A percentile compares a stretch with the other conserved stretches of the same genome.
phyloP scores from a whole-genome alignment of 2,329 filamentous ascomycete genomes.

The Trichophaea hybrida region DNA sequence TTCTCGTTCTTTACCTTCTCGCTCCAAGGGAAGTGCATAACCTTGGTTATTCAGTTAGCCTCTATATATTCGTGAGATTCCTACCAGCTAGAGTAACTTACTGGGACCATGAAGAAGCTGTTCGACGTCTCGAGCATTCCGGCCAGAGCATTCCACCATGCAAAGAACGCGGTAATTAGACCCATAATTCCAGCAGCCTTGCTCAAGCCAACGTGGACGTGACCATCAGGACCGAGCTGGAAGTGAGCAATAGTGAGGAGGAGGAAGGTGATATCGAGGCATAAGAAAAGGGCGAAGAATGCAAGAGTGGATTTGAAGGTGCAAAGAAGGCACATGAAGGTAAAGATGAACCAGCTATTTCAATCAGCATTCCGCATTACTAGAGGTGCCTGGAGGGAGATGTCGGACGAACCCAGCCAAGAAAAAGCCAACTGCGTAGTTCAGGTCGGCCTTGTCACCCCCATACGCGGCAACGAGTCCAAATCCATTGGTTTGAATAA shows the following conservation, averaged over 20 bases:
- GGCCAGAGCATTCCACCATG: slow-evolving; percentile 77
- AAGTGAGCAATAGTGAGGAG: slow-evolving; percentile 53
- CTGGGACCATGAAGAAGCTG: slow-evolving; percentile 22
- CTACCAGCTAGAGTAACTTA: slow-evolving; percentile 2
- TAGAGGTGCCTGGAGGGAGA: background rate
- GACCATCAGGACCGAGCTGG: slow-evolving; percentile 35
- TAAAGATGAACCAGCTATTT: slow-evolving; percentile 71
- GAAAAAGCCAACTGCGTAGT: slow-evolving; percentile 58
- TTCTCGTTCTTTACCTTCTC: slow-evolving; percentile 27
- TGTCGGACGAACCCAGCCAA: slow-evolving; percentile 39
- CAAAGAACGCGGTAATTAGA: slow-evolving; percentile 63
- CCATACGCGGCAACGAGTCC: slow-evolving; percentile 42
- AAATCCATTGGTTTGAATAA: slow-evolving; percentile 47
- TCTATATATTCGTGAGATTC: background rate
- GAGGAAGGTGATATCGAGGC: slow-evolving; percentile 61
- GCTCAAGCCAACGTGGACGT: slow-evolving; percentile 39
- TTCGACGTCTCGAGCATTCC: slow-evolving; percentile 52
- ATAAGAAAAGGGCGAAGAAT: slow-evolving; percentile 65
- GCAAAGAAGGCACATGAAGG: slow-evolving; percentile 55
- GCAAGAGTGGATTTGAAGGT: slow-evolving; percentile 64
- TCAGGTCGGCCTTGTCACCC: slow-evolving; percentile 35
- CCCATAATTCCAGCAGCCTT: slow-evolving; percentile 67
- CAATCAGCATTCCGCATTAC: background rate
- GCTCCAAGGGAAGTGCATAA: slow-evolving; percentile 31
- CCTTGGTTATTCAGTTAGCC: slow-evolving; percentile 12